Evolutionary conservation across 176 grass and related monocot genomes (phyloP).

Genomic region (Elymus sibiricus): DNA sequence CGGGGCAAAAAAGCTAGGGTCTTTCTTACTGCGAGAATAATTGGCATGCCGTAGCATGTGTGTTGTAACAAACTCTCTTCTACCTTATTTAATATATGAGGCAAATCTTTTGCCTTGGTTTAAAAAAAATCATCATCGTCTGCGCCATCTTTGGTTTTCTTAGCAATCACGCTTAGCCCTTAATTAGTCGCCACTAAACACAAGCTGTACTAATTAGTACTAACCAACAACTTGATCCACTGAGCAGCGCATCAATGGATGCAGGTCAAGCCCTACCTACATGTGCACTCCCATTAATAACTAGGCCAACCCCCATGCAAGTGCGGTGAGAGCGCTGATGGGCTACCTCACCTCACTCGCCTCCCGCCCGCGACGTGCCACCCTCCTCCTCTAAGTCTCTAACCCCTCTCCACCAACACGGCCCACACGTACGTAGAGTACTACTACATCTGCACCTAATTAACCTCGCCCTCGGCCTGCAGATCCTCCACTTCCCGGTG

Average conservation of each 20-base stretch:
- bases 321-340: neutral
- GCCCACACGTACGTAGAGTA: neutral
- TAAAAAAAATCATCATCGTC: no score
- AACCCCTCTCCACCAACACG: neutral
- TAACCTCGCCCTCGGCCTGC: neutral
- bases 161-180: no score
- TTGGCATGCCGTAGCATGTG: no score
- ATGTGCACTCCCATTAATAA: neutral
- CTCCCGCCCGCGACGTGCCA: neutral
- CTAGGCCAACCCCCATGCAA: conserved; percentile 1
- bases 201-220: neutral
- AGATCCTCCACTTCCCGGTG: neutral
- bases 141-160: no score
- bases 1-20: no score
- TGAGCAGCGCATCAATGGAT: neutral
- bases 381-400: neutral
- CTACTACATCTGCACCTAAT: neutral
- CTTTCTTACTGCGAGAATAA: no score
- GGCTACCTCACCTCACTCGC: conserved; percentile 12
- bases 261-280: neutral
- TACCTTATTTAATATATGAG: no score
- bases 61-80: no score
- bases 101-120: no score
- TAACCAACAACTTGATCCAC: neutral
- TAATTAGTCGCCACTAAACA: neutral